Evolutionary conservation across 805 yeast genomes (phyloP).

Genomic region (Wickerhamiella hasegawae): DNA sequence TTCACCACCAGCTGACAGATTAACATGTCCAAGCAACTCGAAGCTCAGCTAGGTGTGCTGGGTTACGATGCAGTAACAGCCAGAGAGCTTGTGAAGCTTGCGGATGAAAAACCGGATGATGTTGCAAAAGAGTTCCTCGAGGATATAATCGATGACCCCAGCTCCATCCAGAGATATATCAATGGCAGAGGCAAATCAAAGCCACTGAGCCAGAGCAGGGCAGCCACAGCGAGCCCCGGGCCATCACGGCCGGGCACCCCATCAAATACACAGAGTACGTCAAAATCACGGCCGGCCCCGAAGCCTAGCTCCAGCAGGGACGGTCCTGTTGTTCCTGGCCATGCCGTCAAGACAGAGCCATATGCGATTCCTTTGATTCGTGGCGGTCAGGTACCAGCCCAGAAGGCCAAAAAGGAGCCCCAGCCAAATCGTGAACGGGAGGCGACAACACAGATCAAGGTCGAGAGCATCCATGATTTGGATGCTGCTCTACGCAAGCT

Average conservation of each 20-base stretch:
- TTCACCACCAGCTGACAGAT: too few species aligned
- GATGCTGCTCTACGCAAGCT: slow-evolving; percentile 44
- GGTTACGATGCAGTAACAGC: slow-evolving; percentile 16
- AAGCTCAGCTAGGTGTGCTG: slow-evolving; percentile 7
- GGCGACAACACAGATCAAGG: slow-evolving; percentile 22
- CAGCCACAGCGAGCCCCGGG: not conserved
- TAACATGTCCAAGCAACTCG: slow-evolving; percentile 4
- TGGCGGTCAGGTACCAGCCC: not conserved
- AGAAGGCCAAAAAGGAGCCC: not conserved
- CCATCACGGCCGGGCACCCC: too few species aligned
- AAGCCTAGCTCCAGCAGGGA: not conserved
- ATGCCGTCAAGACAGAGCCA: not conserved
- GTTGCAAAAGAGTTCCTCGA: slow-evolving; percentile 12
- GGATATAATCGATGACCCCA: slow-evolving; percentile 7
- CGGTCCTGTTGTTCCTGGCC: not conserved
- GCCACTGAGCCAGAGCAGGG: slow-evolving; percentile 1
- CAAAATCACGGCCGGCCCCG: too few species aligned
- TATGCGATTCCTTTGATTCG: too few species aligned
- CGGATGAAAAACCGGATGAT: slow-evolving; percentile 7
- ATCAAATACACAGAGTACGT: too few species aligned
- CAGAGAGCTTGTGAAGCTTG: slow-evolving; percentile 10
- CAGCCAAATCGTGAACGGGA: not conserved
- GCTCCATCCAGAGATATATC: slow-evolving; percentile 8
- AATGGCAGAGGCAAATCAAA: slow-evolving; percentile 1
- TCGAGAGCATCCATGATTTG: slow-evolving; percentile 45